Evolutionary conservation across 2,329 filamentous ascomycete genomes (phyloP).

Genomic region (Fusarium armeniacum): DNA sequence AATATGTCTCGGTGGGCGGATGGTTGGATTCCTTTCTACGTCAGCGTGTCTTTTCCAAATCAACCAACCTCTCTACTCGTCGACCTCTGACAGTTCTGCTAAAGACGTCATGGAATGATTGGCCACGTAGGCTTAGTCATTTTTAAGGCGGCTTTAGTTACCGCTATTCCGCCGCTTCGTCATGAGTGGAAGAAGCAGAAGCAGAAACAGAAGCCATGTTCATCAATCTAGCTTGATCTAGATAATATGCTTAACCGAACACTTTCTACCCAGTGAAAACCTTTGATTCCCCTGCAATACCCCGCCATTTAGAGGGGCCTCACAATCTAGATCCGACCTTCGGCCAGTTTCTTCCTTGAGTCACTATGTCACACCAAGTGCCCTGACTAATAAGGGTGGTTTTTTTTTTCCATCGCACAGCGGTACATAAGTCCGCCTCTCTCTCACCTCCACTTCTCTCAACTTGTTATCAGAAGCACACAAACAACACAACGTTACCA

Average conservation of each 20-base stretch:
- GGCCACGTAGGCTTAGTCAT: constrained; percentile 5
- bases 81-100: too few species aligned
- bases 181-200: neutral
- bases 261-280: neutral
- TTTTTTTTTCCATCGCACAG: neutral
- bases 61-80: neutral
- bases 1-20: accelerated
- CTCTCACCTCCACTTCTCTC: constrained; percentile 7
- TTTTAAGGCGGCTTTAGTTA: neutral
- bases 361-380: constrained; percentile 10
- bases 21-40: neutral
- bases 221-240: constrained; percentile 11
- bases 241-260: constrained; percentile 5
- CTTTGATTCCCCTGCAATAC: neutral
- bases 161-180: constrained; percentile 8
- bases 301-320: constrained; percentile 4
- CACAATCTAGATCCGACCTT: constrained; percentile 8
- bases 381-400: constrained; percentile 3
- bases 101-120: constrained; percentile 8
- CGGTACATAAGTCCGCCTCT: constrained; percentile 13
- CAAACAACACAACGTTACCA: neutral
- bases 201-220: neutral
- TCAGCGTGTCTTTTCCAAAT: neutral
- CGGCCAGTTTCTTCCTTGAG: constrained; percentile 14
- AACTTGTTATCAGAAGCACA: neutral